Conservation (phyloP, 371 early-diverging fungal genomes). For the Apophysomyces sp. region DNA sequence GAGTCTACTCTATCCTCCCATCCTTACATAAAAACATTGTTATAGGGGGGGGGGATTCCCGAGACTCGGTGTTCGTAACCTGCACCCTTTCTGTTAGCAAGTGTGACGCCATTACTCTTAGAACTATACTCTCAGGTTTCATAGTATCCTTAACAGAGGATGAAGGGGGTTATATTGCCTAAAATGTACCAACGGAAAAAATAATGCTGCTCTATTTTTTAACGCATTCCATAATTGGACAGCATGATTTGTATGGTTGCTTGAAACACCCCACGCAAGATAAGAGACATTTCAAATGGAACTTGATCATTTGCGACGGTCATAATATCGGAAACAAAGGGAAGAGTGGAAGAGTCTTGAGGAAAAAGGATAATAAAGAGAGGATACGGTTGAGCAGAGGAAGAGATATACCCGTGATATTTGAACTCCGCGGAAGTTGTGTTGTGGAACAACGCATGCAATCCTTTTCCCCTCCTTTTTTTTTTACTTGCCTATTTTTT, state of each 20-base stretch:
- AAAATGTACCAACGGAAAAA: too few species aligned
- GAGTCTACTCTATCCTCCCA: too few species aligned
- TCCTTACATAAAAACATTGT: too few species aligned
- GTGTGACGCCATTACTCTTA: too few species aligned
- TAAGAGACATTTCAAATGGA: not conserved
- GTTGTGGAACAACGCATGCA: slow-evolving; percentile 1
- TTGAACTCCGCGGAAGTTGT: not conserved
- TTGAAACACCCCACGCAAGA: not conserved
- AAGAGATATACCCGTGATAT: not conserved
- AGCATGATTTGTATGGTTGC: not conserved
- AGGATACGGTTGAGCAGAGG: not conserved
- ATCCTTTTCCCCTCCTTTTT: slow-evolving; percentile 2
- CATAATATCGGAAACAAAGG: not conserved
- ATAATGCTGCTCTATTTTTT: too few species aligned
- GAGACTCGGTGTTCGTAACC: too few species aligned
- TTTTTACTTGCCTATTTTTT: slow-evolving; percentile 4
- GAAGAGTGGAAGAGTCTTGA: not conserved
- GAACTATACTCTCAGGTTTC: too few species aligned
- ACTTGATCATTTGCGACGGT: not conserved
- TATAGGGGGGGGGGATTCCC: too few species aligned
- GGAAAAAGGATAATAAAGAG: not conserved
- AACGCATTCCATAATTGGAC: not conserved
- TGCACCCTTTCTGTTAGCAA: too few species aligned
- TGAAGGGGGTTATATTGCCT: too few species aligned
- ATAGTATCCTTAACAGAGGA: too few species aligned